phyloP scores from a whole-genome alignment of 2,329 filamentous ascomycete genomes.

The Paecilomyces dactylethromorphus region DNA sequence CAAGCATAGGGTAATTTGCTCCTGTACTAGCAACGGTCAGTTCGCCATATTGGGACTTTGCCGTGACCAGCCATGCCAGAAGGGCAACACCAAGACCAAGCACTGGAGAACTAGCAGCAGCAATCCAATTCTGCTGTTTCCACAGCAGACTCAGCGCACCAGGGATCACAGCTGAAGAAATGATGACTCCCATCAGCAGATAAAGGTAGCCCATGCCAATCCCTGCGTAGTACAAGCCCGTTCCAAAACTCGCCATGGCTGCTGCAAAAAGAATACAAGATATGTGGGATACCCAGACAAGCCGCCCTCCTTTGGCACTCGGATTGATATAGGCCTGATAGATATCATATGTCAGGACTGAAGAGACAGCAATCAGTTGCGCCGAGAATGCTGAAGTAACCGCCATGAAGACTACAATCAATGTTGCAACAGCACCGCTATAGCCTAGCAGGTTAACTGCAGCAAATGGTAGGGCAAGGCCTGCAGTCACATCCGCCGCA shows the following conservation, averaged over 20 bases:
- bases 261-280: slow-evolving; percentile 68
- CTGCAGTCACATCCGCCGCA: slow-evolving; percentile 68
- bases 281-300: slow-evolving; percentile 74
- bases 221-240: slow-evolving; percentile 65
- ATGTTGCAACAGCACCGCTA: slow-evolving; percentile 69
- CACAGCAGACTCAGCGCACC: slow-evolving; percentile 75
- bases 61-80: slow-evolving; percentile 71
- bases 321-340: slow-evolving; percentile 86
- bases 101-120: slow-evolving; percentile 62
- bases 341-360: slow-evolving; percentile 82
- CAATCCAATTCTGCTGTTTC: slow-evolving; percentile 70
- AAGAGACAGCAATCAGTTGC: slow-evolving; percentile 79
- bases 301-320: slow-evolving; percentile 61
- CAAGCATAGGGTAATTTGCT: slow-evolving; percentile 80
- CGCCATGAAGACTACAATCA: slow-evolving; percentile 83
- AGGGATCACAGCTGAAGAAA: slow-evolving; percentile 76
- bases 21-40: slow-evolving; percentile 71
- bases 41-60: slow-evolving; percentile 60
- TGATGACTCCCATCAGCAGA: slow-evolving; percentile 85
- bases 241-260: slow-evolving; percentile 70
- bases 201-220: slow-evolving; percentile 88
- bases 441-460: slow-evolving; percentile 76
- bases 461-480: slow-evolving; percentile 77
- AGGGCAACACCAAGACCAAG: slow-evolving; percentile 63
- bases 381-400: slow-evolving; percentile 78